Conservation (phyloP, 495 filamentous ascomycete genomes). For the Penicillium bialowiezense region DNA sequence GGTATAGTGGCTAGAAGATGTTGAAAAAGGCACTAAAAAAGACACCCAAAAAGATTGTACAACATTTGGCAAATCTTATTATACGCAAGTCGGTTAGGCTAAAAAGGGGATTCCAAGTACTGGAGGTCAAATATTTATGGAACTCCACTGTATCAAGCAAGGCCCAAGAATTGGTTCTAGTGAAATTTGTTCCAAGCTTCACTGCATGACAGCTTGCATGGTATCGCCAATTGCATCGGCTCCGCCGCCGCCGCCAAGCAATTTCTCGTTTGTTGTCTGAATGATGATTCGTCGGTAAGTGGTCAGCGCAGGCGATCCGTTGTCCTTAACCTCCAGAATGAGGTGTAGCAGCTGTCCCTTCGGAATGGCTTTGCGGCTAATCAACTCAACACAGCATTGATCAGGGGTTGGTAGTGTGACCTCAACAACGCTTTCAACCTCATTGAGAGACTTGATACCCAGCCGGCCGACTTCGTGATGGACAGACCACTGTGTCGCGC, state of each 20-base stretch:
- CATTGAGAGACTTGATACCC: conserved; percentile 12
- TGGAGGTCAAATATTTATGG: too few species aligned
- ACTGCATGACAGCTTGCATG: background rate
- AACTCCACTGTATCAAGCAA: too few species aligned
- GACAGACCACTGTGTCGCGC: conserved; percentile 24
- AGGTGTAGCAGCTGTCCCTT: conserved; percentile 31
- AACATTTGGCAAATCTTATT: too few species aligned
- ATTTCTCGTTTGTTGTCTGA: background rate
- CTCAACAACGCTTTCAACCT: conserved; percentile 6
- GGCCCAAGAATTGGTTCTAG: too few species aligned
- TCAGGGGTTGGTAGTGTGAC: conserved; percentile 28
- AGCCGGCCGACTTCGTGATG: conserved; percentile 23
- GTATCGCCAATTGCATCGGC: background rate
- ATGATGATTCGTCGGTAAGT: background rate
- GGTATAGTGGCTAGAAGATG: too few species aligned
- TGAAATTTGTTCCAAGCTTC: too few species aligned
- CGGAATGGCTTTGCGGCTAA: background rate
- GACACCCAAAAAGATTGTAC: too few species aligned
- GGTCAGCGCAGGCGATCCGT: background rate
- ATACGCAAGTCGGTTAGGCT: too few species aligned
- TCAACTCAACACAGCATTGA: conserved; percentile 17
- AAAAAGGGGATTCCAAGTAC: too few species aligned
- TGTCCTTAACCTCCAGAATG: conserved; percentile 33
- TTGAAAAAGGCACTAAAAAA: too few species aligned
- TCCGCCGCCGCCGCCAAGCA: background rate